phyloP scores from a whole-genome alignment of 2,329 filamentous ascomycete genomes.

The Zymoseptoria pseudotritici region DNA sequence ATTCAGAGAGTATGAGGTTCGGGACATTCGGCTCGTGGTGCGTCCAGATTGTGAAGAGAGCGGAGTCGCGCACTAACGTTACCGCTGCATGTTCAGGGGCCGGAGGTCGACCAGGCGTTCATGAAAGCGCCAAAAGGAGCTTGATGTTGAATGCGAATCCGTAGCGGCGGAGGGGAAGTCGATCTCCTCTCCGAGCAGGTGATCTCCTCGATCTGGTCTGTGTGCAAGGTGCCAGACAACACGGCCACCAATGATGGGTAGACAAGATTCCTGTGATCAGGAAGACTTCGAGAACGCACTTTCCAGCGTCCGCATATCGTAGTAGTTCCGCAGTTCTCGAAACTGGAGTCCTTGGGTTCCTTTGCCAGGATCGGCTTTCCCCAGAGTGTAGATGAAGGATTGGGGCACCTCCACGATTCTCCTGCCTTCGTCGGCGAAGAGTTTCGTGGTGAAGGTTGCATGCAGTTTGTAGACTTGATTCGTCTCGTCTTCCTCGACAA shows the following conservation, averaged over 20 bases:
- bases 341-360: slow-evolving; percentile 9
- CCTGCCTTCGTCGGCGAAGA: not conserved
- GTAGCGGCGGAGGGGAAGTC: too few species aligned
- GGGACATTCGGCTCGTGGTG: too few species aligned
- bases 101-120: too few species aligned
- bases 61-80: too few species aligned
- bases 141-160: too few species aligned
- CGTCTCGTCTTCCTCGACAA: slow-evolving; percentile 4
- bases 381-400: slow-evolving; percentile 9
- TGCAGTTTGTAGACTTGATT: slow-evolving; percentile 6
- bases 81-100: too few species aligned
- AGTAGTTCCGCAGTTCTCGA: slow-evolving; percentile 11
- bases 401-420: slow-evolving; percentile 6
- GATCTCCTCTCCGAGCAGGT: too few species aligned
- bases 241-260: not conserved
- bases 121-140: too few species aligned
- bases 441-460: slow-evolving; percentile 6
- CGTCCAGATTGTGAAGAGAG: too few species aligned
- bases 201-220: too few species aligned
- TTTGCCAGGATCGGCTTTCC: slow-evolving; percentile 9
- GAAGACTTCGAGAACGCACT: not conserved
- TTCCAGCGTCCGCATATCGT: slow-evolving; percentile 12
- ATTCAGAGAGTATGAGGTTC: too few species aligned
- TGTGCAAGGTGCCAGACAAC: not conserved
- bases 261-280: not conserved